Evolutionary conservation across 805 yeast species (phyloP).

Genomic region (Candida vaughaniae): DNA sequence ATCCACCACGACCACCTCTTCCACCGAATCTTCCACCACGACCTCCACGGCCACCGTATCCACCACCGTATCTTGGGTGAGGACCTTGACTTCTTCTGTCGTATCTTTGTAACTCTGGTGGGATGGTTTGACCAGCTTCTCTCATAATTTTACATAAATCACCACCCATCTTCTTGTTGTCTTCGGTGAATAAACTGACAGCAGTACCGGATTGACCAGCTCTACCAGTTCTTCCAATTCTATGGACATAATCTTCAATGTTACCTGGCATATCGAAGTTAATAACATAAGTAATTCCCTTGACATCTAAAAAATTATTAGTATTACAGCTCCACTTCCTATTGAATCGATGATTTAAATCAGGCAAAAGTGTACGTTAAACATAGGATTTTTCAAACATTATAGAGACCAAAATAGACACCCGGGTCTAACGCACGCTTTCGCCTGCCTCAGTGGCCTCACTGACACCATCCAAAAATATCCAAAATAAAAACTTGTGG

Average conservation of each 20-base stretch:
- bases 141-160: conserved; percentile 85
- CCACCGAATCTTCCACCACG: conserved; percentile 55
- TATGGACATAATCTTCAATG: conserved; percentile 97
- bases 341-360: too few relatives aligned
- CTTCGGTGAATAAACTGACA: conserved; percentile 87
- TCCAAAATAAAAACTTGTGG: too few relatives aligned
- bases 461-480: conserved; percentile 4
- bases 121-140: conserved; percentile 93
- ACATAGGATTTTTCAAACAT: too few relatives aligned
- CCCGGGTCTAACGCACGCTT: conserved; percentile 7
- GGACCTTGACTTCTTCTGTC: conserved; percentile 65
- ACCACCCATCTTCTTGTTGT: conserved; percentile 83
- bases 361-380: conserved; percentile 6
- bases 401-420: neutral
- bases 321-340: too few relatives aligned
- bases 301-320: conserved; percentile 78
- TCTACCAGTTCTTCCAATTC: conserved; percentile 99
- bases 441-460: conserved; percentile 12
- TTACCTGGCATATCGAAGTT: conserved; percentile 98
- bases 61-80: conserved; percentile 48
- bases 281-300: conserved; percentile 91
- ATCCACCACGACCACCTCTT: conserved; percentile 46
- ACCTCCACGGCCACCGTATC: conserved; percentile 58
- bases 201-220: conserved; percentile 98
- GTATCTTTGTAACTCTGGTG: conserved; percentile 73